Conservation (phyloP, 768 basidiomycete species). For the Gymnopilus dilepis region DNA sequence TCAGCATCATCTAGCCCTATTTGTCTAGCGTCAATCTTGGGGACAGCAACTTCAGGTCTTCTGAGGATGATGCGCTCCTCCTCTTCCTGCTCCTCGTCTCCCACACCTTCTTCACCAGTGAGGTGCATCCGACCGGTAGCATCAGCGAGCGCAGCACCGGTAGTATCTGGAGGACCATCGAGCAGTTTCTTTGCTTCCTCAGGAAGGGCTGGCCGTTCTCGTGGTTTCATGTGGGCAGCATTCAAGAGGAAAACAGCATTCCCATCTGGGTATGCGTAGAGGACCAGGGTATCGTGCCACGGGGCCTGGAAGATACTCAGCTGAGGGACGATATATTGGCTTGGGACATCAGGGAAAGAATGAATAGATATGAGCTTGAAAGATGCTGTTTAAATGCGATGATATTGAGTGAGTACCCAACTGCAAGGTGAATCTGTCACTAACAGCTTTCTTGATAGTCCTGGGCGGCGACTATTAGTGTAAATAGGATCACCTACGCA, state of each 20-base stretch:
- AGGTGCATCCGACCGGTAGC: slow-evolving; percentile 8
- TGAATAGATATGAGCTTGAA: slow-evolving; percentile 64
- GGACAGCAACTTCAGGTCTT: slow-evolving; percentile 17
- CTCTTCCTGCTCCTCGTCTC: slow-evolving; percentile 11
- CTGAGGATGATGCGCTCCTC: slow-evolving; percentile 9
- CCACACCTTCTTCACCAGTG: slow-evolving; percentile 5
- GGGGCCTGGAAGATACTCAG: slow-evolving; percentile 49
- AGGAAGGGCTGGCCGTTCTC: slow-evolving; percentile 48
- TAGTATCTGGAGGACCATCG: not conserved
- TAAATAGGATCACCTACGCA: not conserved
- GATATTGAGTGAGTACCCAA: not conserved
- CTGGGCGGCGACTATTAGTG: slow-evolving; percentile 36
- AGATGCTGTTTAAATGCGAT: slow-evolving; percentile 49
- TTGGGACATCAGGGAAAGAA: slow-evolving; percentile 44
- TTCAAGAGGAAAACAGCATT: slow-evolving; percentile 51
- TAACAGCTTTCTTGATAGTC: slow-evolving; percentile 80
- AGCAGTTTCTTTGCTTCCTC: slow-evolving; percentile 26
- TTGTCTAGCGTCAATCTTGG: slow-evolving; percentile 27
- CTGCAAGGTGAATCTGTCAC: slow-evolving; percentile 24
- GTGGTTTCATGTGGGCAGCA: slow-evolving; percentile 48
- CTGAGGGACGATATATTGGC: slow-evolving; percentile 38
- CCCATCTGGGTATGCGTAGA: slow-evolving; percentile 45
- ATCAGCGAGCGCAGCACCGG: slow-evolving; percentile 4
- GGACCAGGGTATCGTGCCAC: slow-evolving; percentile 57
- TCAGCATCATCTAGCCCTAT: slow-evolving; percentile 21